Evolutionary conservation across 108 stramenopile species (phyloP), one percentile per base, ranked within the genome.

Genomic region (Nitzschia sp.): DNA sequence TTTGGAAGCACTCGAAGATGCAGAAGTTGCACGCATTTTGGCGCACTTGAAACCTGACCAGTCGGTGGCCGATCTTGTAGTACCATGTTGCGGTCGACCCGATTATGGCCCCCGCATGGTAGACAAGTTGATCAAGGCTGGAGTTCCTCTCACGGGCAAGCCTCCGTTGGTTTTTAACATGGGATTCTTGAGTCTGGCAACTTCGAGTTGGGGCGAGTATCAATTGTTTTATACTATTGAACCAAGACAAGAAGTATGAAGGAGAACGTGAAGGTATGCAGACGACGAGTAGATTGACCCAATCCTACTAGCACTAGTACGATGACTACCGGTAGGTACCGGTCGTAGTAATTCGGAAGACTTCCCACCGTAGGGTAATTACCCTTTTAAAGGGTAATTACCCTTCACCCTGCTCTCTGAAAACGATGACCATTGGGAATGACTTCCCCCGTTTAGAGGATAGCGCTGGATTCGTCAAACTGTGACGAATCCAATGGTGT

Each of bases 1-100:
- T 26, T n/a, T 46, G 46, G 68, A 59, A 31, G 68, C 42, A 9
- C 51, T 69, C n/a, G 66, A 75, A 62, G 33, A 62, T 47, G 17
- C 21, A 3, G 67, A 60, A 1, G 47, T 68, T 13, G 45, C 42
- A 38, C 67, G 68, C 30, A 68, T 75, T 2, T 62, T 69, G 68
- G 34, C 33, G n/a, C 32, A 47, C 25, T 48, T 75, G 18, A 31
- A 75, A 38, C 51, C 74, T 32, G 67, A 46, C 28, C 67, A 75
- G 30, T 62, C 45, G n/a, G 5, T 75, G 0, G 57, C 34, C 3
- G 51, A 69, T 46, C 25, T 75, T 15, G 29, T 75, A 38, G 49
- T 75, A 13, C 59, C 66, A 15, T 69, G 67, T 19, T 21, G 59
- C 36, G 74, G 74, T 18, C 74, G 74, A n/a, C 67, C 68, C 23